Conservation (phyloP, 2,329 filamentous ascomycete genomes). For the Fusarium camptoceras region DNA sequence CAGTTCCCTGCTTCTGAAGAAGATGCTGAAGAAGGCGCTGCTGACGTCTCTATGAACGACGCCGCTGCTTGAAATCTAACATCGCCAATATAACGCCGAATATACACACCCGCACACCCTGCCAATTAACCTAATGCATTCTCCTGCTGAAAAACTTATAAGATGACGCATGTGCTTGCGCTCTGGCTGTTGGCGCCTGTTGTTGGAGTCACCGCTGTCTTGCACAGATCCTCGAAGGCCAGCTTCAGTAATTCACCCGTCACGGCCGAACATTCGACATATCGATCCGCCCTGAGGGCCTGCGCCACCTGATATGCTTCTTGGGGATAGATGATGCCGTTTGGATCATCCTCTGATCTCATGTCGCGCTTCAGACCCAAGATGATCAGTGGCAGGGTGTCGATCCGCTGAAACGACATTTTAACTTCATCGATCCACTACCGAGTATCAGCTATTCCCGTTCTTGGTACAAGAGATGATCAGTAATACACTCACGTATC, state of each 20-base stretch:
- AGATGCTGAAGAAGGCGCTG: conserved; percentile 44
- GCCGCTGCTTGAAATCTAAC: conserved; percentile 41
- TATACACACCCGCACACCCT: neutral
- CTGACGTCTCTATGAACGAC: conserved; percentile 55
- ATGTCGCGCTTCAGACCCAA: conserved; percentile 72
- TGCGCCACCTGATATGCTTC: conserved; percentile 69
- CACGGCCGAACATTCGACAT: conserved; percentile 72
- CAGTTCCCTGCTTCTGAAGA: conserved; percentile 54
- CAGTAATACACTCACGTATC: conserved; percentile 59
- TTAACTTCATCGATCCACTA: conserved; percentile 70
- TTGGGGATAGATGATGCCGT: conserved; percentile 70
- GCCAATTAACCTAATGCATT: neutral
- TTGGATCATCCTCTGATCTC: conserved; percentile 67
- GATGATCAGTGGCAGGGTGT: conserved; percentile 65
- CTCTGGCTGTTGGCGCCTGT: conserved; percentile 63
- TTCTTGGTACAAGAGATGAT: neutral
- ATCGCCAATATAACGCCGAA: conserved; percentile 14
- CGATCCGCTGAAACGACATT: conserved; percentile 59
- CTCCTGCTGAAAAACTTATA: conserved; percentile 53
- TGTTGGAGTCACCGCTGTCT: conserved; percentile 63
- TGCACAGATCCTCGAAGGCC: conserved; percentile 71
- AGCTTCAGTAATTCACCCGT: conserved; percentile 69
- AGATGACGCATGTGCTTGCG: conserved; percentile 64
- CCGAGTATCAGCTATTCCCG: neutral
- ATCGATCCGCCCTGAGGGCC: conserved; percentile 70